Evolutionary conservation across 140 eudicot genomes (phyloP).

Genomic region (Anethum foeniculum): DNA sequence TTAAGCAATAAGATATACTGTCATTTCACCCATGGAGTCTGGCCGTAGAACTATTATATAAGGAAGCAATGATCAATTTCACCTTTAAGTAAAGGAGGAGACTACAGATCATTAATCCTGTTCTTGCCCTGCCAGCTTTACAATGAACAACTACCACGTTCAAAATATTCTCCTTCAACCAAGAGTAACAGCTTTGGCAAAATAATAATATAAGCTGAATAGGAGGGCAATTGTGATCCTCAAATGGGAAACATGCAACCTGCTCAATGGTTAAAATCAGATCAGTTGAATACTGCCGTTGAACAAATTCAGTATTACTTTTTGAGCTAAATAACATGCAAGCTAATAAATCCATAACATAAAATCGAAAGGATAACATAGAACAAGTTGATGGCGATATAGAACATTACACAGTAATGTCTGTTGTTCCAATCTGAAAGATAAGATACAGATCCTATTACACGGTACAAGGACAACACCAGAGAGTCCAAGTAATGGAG

Average conservation of each 20-base stretch:
- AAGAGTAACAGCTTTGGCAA: constrained; percentile 86
- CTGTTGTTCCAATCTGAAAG: background rate
- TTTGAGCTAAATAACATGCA: constrained; percentile 2
- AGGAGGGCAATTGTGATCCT: constrained; percentile 96
- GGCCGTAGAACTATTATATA: background rate
- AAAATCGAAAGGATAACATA: background rate
- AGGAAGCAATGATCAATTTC: constrained; percentile 7
- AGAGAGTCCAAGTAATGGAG: background rate
- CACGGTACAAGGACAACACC: background rate
- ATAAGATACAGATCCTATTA: background rate
- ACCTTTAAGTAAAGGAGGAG: constrained; percentile 89
- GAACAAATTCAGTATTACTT: constrained; percentile 27
- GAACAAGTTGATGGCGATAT: background rate
- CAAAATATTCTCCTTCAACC: constrained; percentile 81
- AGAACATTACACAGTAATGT: background rate
- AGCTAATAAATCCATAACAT: background rate
- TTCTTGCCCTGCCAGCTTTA: constrained; percentile 97
- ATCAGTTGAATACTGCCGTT: constrained; percentile 15
- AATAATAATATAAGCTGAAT: constrained; percentile 70
- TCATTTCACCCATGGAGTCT: background rate
- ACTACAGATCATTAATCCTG: constrained; percentile 91
- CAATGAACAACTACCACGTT: constrained; percentile 96
- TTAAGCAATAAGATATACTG: background rate
- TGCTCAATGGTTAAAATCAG: constrained; percentile 26
- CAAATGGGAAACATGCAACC: constrained; percentile 95